phyloP scores from a whole-genome alignment of 2,329 filamentous ascomycete genomes.

The Ascochyta viciae-villosae region DNA sequence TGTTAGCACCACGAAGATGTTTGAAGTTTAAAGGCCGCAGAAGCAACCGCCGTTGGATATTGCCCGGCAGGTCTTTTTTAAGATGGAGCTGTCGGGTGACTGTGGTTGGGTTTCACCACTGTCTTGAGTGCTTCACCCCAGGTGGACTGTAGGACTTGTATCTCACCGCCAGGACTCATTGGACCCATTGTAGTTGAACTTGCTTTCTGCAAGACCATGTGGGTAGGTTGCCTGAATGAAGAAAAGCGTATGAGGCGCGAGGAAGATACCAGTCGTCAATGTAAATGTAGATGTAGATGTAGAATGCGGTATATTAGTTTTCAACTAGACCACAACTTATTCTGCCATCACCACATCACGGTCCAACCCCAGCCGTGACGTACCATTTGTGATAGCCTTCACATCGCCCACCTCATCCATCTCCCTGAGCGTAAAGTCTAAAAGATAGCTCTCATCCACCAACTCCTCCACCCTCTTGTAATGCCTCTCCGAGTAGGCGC shows the following conservation, averaged over 20 bases:
- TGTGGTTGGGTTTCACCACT: background rate
- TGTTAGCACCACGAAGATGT: constrained; percentile 70
- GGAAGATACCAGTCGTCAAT: background rate
- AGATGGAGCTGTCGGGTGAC: background rate
- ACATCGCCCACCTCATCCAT: constrained; percentile 74
- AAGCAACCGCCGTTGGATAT: background rate
- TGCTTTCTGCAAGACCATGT: background rate
- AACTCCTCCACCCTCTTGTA: constrained; percentile 89
- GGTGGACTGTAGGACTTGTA: background rate
- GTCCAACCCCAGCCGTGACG: constrained; percentile 26
- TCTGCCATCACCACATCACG: constrained; percentile 45
- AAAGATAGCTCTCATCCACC: constrained; percentile 90
- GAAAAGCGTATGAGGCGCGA: background rate
- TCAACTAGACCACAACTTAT: constrained; percentile 9
- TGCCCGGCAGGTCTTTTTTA: background rate
- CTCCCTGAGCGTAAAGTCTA: constrained; percentile 90
- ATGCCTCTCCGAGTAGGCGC: constrained; percentile 90
- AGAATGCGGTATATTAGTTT: constrained; percentile 21
- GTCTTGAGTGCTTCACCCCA: background rate
- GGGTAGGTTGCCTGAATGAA: background rate
- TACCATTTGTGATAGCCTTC: constrained; percentile 36
- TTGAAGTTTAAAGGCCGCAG: constrained; percentile 35
- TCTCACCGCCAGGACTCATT: background rate
- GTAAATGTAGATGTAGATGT: constrained; percentile 1
- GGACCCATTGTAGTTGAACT: background rate